Percentiles rank a stretch among this genome's conserved stretches.
These are phyloP conservation scores for Lasiosphaeria miniovina DNA, from an alignment of 495 filamentous ascomycete species.

Conservation along the genomic window DNA sequence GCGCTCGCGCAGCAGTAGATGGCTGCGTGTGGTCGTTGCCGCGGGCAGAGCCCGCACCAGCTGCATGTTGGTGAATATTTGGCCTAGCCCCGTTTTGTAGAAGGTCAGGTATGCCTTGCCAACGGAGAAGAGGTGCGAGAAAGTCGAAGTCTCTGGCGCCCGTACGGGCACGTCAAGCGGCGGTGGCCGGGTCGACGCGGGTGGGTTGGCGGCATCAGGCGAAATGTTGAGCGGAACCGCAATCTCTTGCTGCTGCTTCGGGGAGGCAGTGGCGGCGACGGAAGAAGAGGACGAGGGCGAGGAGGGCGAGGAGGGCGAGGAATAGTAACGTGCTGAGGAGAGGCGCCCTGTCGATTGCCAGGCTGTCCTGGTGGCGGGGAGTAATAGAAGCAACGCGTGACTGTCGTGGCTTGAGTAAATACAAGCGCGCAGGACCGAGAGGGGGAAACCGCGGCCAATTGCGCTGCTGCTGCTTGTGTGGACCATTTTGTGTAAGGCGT, in stretches of 20 bases:
- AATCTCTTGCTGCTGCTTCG: too few species aligned
- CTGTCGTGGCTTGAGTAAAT: too few species aligned
- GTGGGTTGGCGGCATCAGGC: slow-evolving; percentile 51
- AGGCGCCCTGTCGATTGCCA: too few species aligned
- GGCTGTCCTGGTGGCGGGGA: too few species aligned
- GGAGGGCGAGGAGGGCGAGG: background rate
- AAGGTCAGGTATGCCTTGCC: slow-evolving; percentile 67
- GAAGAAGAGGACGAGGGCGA: background rate
- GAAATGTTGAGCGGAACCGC: background rate
- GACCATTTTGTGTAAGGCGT: too few species aligned
- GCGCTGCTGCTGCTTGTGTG: too few species aligned
- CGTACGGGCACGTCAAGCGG: slow-evolving; percentile 52
- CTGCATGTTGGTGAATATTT: slow-evolving; percentile 61
- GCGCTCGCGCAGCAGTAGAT: slow-evolving; percentile 31
- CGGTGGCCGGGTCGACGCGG: slow-evolving; percentile 56
- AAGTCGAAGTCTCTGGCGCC: slow-evolving; percentile 30
- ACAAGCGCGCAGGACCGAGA: too few species aligned
- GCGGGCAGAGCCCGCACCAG: slow-evolving; percentile 37
- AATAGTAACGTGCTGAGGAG: too few species aligned
- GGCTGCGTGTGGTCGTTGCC: slow-evolving; percentile 17
- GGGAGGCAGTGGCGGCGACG: background rate
- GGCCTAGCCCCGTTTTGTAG: slow-evolving; percentile 80
- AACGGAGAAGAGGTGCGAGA: slow-evolving; percentile 44
- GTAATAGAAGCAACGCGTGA: too few species aligned
- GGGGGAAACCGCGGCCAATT: too few species aligned